Evolutionary conservation across 2,329 filamentous ascomycete genomes (phyloP).

Genomic region (Ceratocystis diversiconidia): DNA sequence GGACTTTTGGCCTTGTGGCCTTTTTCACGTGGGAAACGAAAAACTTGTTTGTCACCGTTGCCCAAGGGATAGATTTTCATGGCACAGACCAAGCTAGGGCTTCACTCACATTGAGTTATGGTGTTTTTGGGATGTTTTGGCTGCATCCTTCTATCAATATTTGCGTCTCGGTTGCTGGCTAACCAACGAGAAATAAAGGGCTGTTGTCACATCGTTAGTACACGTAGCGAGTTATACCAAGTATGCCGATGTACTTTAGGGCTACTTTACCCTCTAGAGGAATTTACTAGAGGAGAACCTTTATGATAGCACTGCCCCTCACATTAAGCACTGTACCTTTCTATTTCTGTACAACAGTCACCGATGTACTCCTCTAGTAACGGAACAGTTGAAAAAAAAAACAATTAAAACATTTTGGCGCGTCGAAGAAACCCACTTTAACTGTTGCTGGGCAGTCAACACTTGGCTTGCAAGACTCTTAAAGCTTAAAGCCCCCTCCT

Average conservation of each 20-base stretch:
- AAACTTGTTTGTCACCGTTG: not conserved
- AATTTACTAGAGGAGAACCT: not conserved
- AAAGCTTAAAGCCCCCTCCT: slow-evolving; percentile 2
- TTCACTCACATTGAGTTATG: not conserved
- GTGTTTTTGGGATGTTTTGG: not conserved
- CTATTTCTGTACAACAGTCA: not conserved
- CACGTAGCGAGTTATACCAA: not conserved
- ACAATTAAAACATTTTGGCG: not conserved
- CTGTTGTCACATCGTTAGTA: not conserved
- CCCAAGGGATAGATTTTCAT: not conserved
- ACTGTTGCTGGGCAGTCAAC: not conserved
- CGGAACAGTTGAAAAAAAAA: not conserved
- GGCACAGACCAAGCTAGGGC: slow-evolving; percentile 2
- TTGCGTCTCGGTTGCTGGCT: not conserved
- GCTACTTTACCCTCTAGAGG: no score
- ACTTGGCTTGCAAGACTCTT: not conserved
- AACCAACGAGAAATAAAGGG: not conserved
- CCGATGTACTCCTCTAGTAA: not conserved
- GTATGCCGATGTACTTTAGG: no score
- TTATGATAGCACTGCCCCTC: not conserved
- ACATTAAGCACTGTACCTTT: not conserved
- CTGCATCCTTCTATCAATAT: not conserved
- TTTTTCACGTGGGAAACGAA: not conserved
- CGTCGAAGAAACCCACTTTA: not conserved
- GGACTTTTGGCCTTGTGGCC: not conserved